Base-by-base conservation (phyloP, 2,329 filamentous ascomycete species). In the Periconia sp. region DNA sequence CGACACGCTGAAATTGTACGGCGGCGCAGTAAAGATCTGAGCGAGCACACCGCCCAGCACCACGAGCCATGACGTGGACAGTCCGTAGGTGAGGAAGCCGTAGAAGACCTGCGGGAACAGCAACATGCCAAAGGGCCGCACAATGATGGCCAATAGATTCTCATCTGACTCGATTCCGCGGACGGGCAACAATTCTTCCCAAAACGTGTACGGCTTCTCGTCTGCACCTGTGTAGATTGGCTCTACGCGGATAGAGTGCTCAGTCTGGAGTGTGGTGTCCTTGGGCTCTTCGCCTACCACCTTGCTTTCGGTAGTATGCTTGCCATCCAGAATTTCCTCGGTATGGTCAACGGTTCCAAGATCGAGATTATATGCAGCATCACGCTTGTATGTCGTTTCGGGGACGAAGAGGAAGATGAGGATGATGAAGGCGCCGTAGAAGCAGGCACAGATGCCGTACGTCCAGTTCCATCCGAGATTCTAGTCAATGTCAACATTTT, bases 361-460 rank as follows among this genome's bases (percentile, higher is more conserved):
- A 62, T 92, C 88, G 1, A 83, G 85, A 57, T 92, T 88, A 38
- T 92, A 75, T 22, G 75, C 70, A 3, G 78, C 72, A 9, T 87
- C 80, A 23, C 91, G 82, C 18, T 79, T 77, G 63, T 83, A 96
- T 1, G 90, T 84, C 0, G 88, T 95, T 70, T 96, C 92, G 0
- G 91, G 91, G 35, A 89, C 88, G 52, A 91, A 83, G 55, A 95
- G 80, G 54, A 92, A 75, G 24, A 95, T 76, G 16, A 86, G 72
- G 70, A 95, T 91, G 56, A 96, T 95, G 54, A 89, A 82, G 13
- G 94, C 82, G 26, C 95, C 79, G 67, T 90, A 89, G 63, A 96
- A 95, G 29, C 36, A 43, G 23, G 52, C 54, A 43, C 54, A 58
- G 30, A 58, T 56, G 8, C 54, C 54, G 29, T 56, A 58, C 0